Conservation (phyloP, 257 asterid species). For the Jacaranda copaia region DNA sequence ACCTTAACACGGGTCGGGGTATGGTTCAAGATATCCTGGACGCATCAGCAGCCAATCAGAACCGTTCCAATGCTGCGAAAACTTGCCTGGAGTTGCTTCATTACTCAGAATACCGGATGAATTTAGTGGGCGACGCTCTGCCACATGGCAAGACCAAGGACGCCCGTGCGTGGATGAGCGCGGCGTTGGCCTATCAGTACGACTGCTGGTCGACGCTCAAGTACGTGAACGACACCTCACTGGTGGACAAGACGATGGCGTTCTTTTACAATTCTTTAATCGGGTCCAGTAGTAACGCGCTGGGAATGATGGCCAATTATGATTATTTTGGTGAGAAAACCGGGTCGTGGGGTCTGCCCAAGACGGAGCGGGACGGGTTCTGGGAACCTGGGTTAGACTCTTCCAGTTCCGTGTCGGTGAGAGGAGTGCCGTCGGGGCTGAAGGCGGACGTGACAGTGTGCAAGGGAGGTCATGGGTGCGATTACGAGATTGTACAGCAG, state of each 20-base stretch:
- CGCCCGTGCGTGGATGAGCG: slow-evolving; percentile 69
- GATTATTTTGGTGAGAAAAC: slow-evolving; percentile 49
- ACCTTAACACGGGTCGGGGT: slow-evolving; percentile 36
- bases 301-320: slow-evolving; percentile 57
- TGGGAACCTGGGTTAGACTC: slow-evolving; percentile 46
- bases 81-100: slow-evolving; percentile 48
- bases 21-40: slow-evolving; percentile 47
- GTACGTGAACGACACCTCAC: slow-evolving; percentile 46
- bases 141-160: slow-evolving; percentile 42
- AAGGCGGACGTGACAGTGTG: slow-evolving; percentile 63
- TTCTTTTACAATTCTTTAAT: slow-evolving; percentile 44
- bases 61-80: slow-evolving; percentile 47
- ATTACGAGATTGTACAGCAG: slow-evolving; percentile 55
- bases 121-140: slow-evolving; percentile 32
- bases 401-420: not conserved
- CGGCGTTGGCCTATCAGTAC: slow-evolving; percentile 51
- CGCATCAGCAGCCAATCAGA: slow-evolving; percentile 39
- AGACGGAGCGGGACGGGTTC: slow-evolving; percentile 65
- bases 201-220: slow-evolving; percentile 55
- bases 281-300: slow-evolving; percentile 47
- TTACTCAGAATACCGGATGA: slow-evolving; percentile 46
- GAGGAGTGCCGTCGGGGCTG: slow-evolving; percentile 51
- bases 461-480: slow-evolving; percentile 42
- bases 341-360: slow-evolving; percentile 51
- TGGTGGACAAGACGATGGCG: slow-evolving; percentile 49